These are phyloP conservation scores for Cercospora brassicicola DNA, from an alignment of 2,329 filamentous ascomycete species.

Conservation along the genomic window DNA sequence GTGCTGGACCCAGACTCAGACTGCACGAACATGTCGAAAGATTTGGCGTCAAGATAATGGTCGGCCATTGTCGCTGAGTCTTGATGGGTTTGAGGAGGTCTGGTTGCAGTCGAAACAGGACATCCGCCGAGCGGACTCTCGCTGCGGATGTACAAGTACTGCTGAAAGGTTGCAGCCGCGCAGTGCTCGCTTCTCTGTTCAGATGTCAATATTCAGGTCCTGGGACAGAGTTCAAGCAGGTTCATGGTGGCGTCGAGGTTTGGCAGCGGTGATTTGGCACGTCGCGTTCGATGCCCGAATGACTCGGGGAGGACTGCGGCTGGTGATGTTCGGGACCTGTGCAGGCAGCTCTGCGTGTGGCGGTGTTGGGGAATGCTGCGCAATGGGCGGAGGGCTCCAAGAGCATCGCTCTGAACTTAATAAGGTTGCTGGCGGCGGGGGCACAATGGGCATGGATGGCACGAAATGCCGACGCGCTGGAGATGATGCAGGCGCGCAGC, in stretches of 20 bases:
- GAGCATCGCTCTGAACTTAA: background rate
- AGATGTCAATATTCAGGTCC: background rate
- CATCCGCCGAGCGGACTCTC: background rate
- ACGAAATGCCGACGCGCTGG: background rate
- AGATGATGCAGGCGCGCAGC: background rate
- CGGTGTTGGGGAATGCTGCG: background rate
- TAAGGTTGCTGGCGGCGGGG: background rate
- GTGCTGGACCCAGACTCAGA: constrained; percentile 4
- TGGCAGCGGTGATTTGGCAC: background rate
- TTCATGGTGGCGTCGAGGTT: constrained; percentile 5
- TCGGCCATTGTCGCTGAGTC: background rate
- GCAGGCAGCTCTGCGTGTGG: background rate
- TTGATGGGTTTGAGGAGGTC: background rate
- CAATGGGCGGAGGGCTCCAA: background rate
- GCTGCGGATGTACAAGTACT: background rate
- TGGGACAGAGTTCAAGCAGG: constrained; percentile 6
- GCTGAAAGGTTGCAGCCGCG: background rate
- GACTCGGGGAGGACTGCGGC: background rate
- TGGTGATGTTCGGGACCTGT: background rate
- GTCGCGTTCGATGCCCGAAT: background rate
- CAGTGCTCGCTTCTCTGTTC: background rate
- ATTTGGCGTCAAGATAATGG: background rate
- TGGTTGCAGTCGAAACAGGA: background rate
- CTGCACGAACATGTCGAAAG: constrained; percentile 1
- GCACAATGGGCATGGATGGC: background rate